Base-by-base conservation (phyloP, 2,329 filamentous ascomycete species). In the Neocatenulostroma microsporum region DNA sequence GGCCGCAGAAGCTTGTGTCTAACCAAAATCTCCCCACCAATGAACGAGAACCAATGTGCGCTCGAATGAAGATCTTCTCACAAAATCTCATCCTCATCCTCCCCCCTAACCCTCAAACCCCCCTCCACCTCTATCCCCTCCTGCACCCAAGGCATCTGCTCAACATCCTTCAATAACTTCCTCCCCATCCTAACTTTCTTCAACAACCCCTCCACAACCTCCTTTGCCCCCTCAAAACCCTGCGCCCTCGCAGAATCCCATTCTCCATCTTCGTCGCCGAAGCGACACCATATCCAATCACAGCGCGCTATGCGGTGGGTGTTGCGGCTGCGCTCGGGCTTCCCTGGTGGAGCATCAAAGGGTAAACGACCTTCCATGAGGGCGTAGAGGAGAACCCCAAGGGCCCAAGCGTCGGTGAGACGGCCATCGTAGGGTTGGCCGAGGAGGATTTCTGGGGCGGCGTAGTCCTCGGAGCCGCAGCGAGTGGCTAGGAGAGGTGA, bases 381-480 rank as follows among this genome's bases (percentile, higher is more conserved):
- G 2, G 91, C 87, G 57, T 96, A 98, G 0, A 96, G 73, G 3
- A 96, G 67, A 1, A 98, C 91, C 34, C 91, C 91, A 1, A 96
- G 71, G 0, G 89, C 93, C 91, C 91, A 98, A 8, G 86, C 87
- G 57, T 98, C 91, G 1, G 84, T 94, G 2, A 82, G 77, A 24
- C 86, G 84, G 21, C 91, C 91, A 57, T 96, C 88, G 57, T 98
- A 98, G 6, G 85, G 78, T 55, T 94, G 85, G 17, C 89, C 89
- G 70, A 98, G 85, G 36, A 98, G 81, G 30, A 98, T 87, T 60
- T 98, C 91, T 0, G 91, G 91, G 0, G 91, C 89, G 2, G 89
- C 89, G 57, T 98, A 98, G 63, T 98, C 91, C 62, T 96, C 91
- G 26, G 84, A 94, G 21, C 91, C 91, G 60, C 91, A 98, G 8